Evolutionary conservation across 768 basidiomycete species (phyloP).

Genomic region (Hericium rajendrae): DNA sequence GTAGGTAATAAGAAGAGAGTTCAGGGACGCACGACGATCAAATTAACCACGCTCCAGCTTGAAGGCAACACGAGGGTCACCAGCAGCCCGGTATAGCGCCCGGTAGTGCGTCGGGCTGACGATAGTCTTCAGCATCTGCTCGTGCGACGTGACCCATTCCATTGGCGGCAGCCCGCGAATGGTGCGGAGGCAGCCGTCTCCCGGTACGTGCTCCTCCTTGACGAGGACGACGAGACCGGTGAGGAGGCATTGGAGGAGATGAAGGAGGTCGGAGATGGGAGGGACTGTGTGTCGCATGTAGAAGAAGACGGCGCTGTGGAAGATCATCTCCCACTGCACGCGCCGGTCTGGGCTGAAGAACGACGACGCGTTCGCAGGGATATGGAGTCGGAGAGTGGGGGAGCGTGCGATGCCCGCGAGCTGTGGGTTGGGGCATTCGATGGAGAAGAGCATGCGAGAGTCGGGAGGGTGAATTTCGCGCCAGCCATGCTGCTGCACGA

Average conservation of each 20-base stretch:
- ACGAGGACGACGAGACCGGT: conserved; percentile 40
- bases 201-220: conserved; percentile 64
- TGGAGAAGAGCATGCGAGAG: conserved; percentile 65
- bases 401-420: conserved; percentile 74
- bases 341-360: conserved; percentile 81
- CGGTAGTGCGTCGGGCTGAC: conserved; percentile 68
- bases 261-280: conserved; percentile 28
- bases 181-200: conserved; percentile 58
- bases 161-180: conserved; percentile 68
- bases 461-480: conserved; percentile 49
- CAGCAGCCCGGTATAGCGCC: conserved; percentile 63
- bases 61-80: conserved; percentile 61
- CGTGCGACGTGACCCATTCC: conserved; percentile 69
- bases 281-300: conserved; percentile 28
- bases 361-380: conserved; percentile 71
- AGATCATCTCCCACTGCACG: conserved; percentile 87
- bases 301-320: conserved; percentile 38
- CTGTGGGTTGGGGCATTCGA: conserved; percentile 73
- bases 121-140: conserved; percentile 56
- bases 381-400: conserved; percentile 60
- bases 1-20: conserved; percentile 2
- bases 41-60: conserved; percentile 52
- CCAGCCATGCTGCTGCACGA: conserved; percentile 66
- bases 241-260: conserved; percentile 32
- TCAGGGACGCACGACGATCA: background rate